A percentile compares a stretch with the other conserved stretches of the same genome.
Evolutionary conservation across 169 alveolate genomes (phyloP).

Genomic region (Eimeria brunetti): DNA sequence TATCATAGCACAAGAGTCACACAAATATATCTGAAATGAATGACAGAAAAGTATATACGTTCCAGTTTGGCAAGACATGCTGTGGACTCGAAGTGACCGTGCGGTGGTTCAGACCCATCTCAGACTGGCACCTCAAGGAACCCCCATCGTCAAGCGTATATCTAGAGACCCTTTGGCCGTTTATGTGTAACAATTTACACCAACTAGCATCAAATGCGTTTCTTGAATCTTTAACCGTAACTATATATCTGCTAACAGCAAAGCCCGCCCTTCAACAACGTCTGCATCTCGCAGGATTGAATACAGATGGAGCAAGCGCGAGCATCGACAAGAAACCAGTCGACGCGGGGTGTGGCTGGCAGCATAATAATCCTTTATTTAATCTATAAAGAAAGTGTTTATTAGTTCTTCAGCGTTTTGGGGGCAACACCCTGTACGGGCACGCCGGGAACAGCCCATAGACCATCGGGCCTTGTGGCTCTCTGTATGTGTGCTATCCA

Average conservation of each 20-base stretch:
- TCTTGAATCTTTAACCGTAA: neutral
- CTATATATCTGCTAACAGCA: neutral
- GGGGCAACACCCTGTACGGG: neutral
- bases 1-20: neutral
- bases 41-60: neutral
- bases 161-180: neutral
- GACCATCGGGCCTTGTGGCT: neutral
- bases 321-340: neutral
- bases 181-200: neutral
- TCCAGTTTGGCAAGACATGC: neutral
- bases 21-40: neutral
- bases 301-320: neutral
- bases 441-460: neutral
- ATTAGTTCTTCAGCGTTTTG: neutral
- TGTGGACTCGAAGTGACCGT: neutral
- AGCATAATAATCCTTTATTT: neutral
- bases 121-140: neutral
- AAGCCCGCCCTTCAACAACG: neutral
- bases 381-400: neutral
- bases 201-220: neutral
- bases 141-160: neutral
- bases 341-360: neutral
- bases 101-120: neutral
- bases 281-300: neutral
- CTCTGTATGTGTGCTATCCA: constrained; percentile 9